A percentile compares a stretch with the other conserved stretches of the same genome.
Conservation (phyloP, 2,329 filamentous ascomycete species). For the Aspergillus sp. region DNA sequence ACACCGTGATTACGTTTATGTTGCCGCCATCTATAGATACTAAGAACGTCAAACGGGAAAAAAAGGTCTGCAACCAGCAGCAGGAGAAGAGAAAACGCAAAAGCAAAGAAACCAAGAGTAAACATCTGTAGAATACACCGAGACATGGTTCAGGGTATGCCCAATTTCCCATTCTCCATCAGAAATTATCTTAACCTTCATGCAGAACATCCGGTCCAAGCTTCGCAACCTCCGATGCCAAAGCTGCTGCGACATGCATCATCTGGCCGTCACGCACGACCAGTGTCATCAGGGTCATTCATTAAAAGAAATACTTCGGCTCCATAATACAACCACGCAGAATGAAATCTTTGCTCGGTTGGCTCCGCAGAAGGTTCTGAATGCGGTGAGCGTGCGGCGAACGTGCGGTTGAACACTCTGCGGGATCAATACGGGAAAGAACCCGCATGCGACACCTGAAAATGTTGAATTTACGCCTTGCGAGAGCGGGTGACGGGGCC, state of each 20-base stretch:
- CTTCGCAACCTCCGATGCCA: conserved; percentile 15
- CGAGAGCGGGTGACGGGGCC: conserved; percentile 48
- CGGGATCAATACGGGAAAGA: not conserved
- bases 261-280: conserved; percentile 24
- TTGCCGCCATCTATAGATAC: conserved; percentile 14
- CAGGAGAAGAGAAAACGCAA: not conserved
- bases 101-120: conserved; percentile 7
- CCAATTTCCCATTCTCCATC: conserved; percentile 7
- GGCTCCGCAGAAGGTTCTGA: not conserved
- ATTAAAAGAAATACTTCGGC: conserved; percentile 27
- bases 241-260: conserved; percentile 21
- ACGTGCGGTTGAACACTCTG: not conserved
- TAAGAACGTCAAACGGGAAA: conserved; percentile 9
- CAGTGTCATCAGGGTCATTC: conserved; percentile 29
- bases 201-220: conserved; percentile 15
- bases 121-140: conserved; percentile 22
- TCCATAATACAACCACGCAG: conserved; percentile 13
- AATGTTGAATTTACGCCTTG: conserved; percentile 41
- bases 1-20: conserved; percentile 12
- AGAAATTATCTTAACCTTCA: conserved; percentile 16
- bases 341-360: not conserved
- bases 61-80: conserved; percentile 17
- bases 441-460: not conserved
- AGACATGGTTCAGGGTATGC: conserved; percentile 5
- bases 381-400: not conserved